These are phyloP conservation scores for Eucalyptus curtisii DNA, from an alignment of 345 rosid genomes.

Conservation along the genomic window DNA sequence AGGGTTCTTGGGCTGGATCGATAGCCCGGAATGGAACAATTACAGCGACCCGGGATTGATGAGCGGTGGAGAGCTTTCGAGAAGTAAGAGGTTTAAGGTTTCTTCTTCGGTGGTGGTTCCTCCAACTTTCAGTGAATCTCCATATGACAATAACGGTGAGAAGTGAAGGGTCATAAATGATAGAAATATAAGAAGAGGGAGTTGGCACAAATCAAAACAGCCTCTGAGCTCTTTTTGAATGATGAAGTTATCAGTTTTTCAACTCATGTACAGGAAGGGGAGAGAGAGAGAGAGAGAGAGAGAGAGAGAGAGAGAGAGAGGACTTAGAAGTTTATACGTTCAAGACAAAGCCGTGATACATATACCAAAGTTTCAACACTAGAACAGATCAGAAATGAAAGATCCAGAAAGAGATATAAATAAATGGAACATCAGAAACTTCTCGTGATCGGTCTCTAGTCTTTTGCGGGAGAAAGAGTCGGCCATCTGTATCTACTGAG, in stretches of 20 bases:
- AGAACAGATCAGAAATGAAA: neutral
- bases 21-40: conserved; percentile 26
- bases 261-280: neutral
- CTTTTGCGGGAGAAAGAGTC: neutral
- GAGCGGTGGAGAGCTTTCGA: conserved; percentile 11
- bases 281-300: neutral
- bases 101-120: conserved; percentile 54
- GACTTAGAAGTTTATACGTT: neutral
- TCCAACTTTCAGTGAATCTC: conserved; percentile 34
- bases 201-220: neutral
- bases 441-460: neutral
- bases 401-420: neutral
- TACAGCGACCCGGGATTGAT: neutral
- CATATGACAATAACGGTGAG: neutral
- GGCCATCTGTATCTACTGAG: neutral
- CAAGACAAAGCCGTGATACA: neutral
- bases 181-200: neutral
- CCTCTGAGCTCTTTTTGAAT: neutral
- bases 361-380: neutral
- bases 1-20: conserved; percentile 22
- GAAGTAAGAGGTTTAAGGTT: conserved; percentile 57
- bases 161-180: neutral
- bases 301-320: neutral
- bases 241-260: neutral
- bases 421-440: neutral